Base-by-base conservation (phyloP, 306 rosid genomes). In the Medicago truncatula region DNA sequence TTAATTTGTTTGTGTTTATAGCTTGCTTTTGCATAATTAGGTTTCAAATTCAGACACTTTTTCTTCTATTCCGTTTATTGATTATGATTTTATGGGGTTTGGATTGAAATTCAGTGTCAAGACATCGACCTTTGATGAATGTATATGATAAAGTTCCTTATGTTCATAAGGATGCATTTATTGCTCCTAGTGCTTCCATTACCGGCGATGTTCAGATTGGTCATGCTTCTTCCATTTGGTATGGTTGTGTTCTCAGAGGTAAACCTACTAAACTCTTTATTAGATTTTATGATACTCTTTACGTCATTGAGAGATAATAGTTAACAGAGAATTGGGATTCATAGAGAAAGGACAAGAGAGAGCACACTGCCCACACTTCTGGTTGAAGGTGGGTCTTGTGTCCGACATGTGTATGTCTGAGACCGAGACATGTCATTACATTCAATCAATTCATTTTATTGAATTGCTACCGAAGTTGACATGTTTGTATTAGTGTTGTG, bases 191-290 rank as follows among this genome's bases (percentile, higher is more conserved):
- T 81, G 97, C 97, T 9, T 95, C 99, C 53, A 65, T 95, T 73
- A 83, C 81, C 39, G 97, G 97, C 2, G 89, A 95, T 76, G 93
- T 95, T 72, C 85, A 83, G 58, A 87, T 95, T 74, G 97, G 97
- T 11, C 85, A 82, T 8, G 83, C 83, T 31, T 89, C 99, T 10
- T 95, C 97, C 73, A 85, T 95, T 76, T 95, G 99, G 99, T 95
- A 95, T 68, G 97, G 97, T 0, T 95, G 97, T 74, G 97, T 95
- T 80, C 87, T 95, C 80, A 85, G 99, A 89, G 97, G 97, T 94
- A 86, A 72, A 28, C 31, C 49, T 16, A 17, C 66, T 73, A 11
- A 73, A 54, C 60, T 12, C 31, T 54, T 9, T 54, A 17, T 54
- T 18, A 54, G 1, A 53, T 49, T n/a, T 49, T 8, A n/a, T 44